These are phyloP conservation scores for Microascus cirrosus DNA, from an alignment of 2,329 filamentous ascomycete genomes.

Conservation along the genomic window DNA sequence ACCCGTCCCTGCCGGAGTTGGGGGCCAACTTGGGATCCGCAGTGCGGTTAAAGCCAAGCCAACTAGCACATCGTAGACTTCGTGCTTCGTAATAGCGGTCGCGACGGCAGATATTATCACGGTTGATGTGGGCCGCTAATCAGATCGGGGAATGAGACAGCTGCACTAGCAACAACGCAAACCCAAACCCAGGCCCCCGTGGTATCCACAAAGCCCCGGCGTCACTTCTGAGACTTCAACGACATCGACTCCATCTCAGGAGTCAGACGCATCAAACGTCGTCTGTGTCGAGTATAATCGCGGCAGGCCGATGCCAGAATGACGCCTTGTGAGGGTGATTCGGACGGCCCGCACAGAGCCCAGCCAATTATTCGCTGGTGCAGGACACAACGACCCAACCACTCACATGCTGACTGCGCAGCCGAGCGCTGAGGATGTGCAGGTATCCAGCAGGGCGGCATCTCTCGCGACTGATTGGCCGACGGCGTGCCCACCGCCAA, in stretches of 20 bases:
- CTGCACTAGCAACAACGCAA: no score
- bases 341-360: neutral
- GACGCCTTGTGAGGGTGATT: neutral
- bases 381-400: constrained; percentile 1
- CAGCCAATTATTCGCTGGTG: neutral
- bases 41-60: neutral
- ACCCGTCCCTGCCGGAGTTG: neutral
- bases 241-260: no score
- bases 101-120: no score
- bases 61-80: no score
- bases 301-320: neutral
- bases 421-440: neutral
- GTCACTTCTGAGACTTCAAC: no score
- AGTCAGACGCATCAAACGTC: no score
- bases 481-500: constrained; percentile 2
- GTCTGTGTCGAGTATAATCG: no score
- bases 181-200: no score
- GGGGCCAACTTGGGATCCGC: neutral
- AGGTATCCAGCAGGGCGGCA: neutral
- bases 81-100: no score
- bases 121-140: no score
- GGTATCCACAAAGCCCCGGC: no score
- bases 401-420: neutral
- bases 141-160: no score
- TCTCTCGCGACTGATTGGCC: constrained; percentile 1